These are phyloP conservation scores for Boletellus emodensis DNA, from an alignment of 768 basidiomycete genomes.

Conservation along the genomic window DNA sequence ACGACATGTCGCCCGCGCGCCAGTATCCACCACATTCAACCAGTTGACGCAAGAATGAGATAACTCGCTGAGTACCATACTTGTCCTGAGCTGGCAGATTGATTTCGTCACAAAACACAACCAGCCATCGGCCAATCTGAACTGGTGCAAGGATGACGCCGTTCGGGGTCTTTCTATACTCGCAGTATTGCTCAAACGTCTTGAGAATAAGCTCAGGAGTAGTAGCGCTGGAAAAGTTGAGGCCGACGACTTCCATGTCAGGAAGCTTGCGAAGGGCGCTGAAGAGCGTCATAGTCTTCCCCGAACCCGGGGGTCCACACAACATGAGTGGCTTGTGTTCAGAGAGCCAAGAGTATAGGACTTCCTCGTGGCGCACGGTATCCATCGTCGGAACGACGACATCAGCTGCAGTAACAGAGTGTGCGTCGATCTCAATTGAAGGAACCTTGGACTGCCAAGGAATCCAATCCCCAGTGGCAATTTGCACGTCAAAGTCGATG, in stretches of 20 bases:
- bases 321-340: conserved; percentile 98
- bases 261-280: conserved; percentile 96
- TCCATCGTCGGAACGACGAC: conserved; percentile 98
- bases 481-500: conserved; percentile 93
- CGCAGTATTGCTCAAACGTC: conserved; percentile 99
- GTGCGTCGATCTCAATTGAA: conserved; percentile 93
- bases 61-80: conserved; percentile 97
- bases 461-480: conserved; percentile 81
- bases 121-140: conserved; percentile 96
- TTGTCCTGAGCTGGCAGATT: conserved; percentile 96
- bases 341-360: conserved; percentile 96
- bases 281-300: conserved; percentile 99
- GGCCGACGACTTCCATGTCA: conserved; percentile 97
- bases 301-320: conserved; percentile 98
- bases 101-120: conserved; percentile 99
- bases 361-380: conserved; percentile 97
- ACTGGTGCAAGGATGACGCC: conserved; percentile 93
- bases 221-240: conserved; percentile 99
- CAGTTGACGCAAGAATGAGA: conserved; percentile 96
- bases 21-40: conserved; percentile 95
- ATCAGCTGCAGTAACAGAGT: conserved; percentile 92
- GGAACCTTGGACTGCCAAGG: conserved; percentile 92
- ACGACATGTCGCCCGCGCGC: conserved; percentile 90
- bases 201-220: conserved; percentile 97
- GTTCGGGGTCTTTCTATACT: conserved; percentile 97